These are phyloP conservation scores for Gyrodon lividus DNA, from an alignment of 768 basidiomycete genomes.

Conservation along the genomic window DNA sequence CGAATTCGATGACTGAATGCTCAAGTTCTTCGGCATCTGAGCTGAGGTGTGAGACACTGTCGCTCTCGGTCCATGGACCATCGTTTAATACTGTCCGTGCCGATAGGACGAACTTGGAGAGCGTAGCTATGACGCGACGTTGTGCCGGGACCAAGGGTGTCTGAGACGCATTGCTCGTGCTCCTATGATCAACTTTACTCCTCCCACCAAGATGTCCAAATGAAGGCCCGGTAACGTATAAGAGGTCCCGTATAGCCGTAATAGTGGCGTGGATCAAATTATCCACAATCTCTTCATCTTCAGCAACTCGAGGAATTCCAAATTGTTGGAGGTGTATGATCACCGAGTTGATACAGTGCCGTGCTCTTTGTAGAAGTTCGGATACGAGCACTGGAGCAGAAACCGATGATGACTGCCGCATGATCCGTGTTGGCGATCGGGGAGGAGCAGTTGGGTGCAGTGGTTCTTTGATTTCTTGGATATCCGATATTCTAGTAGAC, in stretches of 20 bases:
- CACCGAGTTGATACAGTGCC: constrained; percentile 58
- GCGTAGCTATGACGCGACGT: constrained; percentile 79
- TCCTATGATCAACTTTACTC: constrained; percentile 20
- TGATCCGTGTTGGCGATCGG: neutral
- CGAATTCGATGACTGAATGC: constrained; percentile 64
- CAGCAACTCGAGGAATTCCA: constrained; percentile 43
- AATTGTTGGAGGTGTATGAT: constrained; percentile 55
- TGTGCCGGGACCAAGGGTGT: constrained; percentile 72
- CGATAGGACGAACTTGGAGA: constrained; percentile 85
- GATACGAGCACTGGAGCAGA: constrained; percentile 55
- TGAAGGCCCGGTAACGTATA: constrained; percentile 61
- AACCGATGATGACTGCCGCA: constrained; percentile 53
- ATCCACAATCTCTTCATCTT: constrained; percentile 60
- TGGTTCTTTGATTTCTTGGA: constrained; percentile 6
- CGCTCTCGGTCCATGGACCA: constrained; percentile 24
- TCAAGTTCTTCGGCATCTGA: constrained; percentile 74
- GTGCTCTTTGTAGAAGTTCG: constrained; percentile 57
- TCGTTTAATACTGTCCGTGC: constrained; percentile 72
- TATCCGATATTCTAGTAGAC: neutral
- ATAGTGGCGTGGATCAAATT: constrained; percentile 59
- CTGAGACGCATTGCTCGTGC: constrained; percentile 41
- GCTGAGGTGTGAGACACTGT: constrained; percentile 49
- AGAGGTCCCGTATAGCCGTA: constrained; percentile 63
- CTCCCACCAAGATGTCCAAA: constrained; percentile 54
- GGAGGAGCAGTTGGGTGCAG: neutral